Evolutionary conservation across 257 asterid species (phyloP), one percentile per base, ranked within the genome.

Genomic region (Ballota nigra): DNA sequence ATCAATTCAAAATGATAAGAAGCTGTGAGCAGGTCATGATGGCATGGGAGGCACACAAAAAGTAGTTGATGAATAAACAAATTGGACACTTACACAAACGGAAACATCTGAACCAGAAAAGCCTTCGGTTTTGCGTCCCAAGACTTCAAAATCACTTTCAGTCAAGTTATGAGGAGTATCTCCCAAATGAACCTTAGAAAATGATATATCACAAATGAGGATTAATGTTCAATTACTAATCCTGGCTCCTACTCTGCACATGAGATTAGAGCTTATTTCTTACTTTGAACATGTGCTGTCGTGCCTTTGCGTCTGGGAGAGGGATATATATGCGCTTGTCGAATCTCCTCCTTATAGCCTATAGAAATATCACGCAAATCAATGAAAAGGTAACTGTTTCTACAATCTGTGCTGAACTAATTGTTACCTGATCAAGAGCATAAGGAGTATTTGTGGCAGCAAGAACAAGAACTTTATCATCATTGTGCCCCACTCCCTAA

Each of bases 401-500:
- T 24, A 61, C 51, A 53, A n/a, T 65, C 33, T 20, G 24, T 52
- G 55, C 40, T 56, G 58, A 69, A 47, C 29, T 58, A 31, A 36
- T 20, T 49, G 71, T 79, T 81, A 95, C 99, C 98, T 92, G 98
- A 81, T 95, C 99, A 66, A 92, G 90, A 69, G 99, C 88, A 78
- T 95, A 92, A 16, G 99, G 99, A 70, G 99, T 95, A 82, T 92
- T 95, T 11, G 99, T 95, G 15, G 99, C 99, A 47, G 99, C 99
- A 81, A 95, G 91, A 67, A 95, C 96, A 81, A 95, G 99, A 71
- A 95, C 99, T 87, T 95, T 95, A 65, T 95, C 99, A 52, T 95
- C 99, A 79, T 86, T 92, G 90, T 92, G 90, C 40, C 98, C 98
- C 53, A 95, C 99, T 18, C 99, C 99, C 98, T 94, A 77, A 72